These are phyloP conservation scores for Penstemon eatonii DNA, from an alignment of 257 asterid genomes.

Conservation along the genomic window DNA sequence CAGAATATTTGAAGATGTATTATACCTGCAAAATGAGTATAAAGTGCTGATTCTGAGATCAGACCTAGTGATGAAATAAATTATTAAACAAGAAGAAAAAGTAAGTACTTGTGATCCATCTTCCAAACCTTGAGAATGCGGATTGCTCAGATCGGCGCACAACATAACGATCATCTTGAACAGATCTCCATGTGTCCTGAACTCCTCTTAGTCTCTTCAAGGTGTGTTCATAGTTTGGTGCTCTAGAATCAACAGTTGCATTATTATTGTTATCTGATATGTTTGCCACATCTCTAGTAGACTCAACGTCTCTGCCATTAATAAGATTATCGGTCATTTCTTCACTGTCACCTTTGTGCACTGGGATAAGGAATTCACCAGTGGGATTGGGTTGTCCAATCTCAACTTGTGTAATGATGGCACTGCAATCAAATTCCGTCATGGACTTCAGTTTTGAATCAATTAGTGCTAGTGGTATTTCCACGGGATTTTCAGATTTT, in stretches of 20 bases:
- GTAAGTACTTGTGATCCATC: slow-evolving; percentile 3
- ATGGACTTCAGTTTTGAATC: slow-evolving; percentile 24
- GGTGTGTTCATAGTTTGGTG: slow-evolving; percentile 49
- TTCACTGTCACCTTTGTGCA: slow-evolving; percentile 21
- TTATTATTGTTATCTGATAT: slow-evolving; percentile 30
- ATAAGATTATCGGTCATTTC: slow-evolving; percentile 29
- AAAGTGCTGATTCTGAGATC: slow-evolving; percentile 11
- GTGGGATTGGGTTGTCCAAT: slow-evolving; percentile 25
- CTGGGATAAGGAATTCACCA: slow-evolving; percentile 23
- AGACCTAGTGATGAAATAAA: slow-evolving; percentile 13
- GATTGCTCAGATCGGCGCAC: slow-evolving; percentile 74
- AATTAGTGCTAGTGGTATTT: slow-evolving; percentile 25
- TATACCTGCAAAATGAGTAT: slow-evolving; percentile 55
- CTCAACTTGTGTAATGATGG: slow-evolving; percentile 30
- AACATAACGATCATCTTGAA: slow-evolving; percentile 56
- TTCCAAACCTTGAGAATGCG: slow-evolving; percentile 80
- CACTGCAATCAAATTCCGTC: slow-evolving; percentile 29
- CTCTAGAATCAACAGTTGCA: slow-evolving; percentile 37
- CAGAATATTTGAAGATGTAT: slow-evolving; percentile 50
- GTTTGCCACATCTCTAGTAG: slow-evolving; percentile 29
- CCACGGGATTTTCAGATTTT: slow-evolving; percentile 42
- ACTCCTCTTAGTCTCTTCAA: slow-evolving; percentile 64
- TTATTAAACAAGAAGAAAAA: slow-evolving; percentile 13
- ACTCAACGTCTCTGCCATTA: slow-evolving; percentile 28
- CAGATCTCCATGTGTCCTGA: slow-evolving; percentile 42